Evolutionary conservation across 345 rosid genomes (phyloP).

Genomic region (Clarkia xantiana): DNA sequence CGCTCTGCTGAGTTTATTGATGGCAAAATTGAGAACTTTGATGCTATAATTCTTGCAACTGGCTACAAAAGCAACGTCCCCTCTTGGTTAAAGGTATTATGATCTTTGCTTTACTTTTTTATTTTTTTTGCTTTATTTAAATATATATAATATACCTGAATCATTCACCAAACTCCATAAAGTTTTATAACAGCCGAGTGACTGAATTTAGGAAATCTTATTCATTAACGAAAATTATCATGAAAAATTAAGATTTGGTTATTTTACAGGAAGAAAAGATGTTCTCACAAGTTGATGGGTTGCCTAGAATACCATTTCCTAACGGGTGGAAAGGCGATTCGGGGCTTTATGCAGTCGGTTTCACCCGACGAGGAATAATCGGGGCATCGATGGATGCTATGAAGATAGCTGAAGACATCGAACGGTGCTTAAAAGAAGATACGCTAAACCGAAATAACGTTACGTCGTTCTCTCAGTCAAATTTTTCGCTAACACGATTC

Average conservation of each 20-base stretch:
- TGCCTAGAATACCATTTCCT: constrained; percentile 58
- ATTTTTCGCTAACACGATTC: constrained; percentile 10
- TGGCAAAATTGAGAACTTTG: constrained; percentile 47
- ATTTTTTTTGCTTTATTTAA: neutral
- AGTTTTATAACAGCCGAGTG: no score
- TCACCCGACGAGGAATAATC: constrained; percentile 66
- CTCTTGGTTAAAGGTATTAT: constrained; percentile 75
- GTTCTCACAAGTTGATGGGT: constrained; percentile 73
- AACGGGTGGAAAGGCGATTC: constrained; percentile 90
- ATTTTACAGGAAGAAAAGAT: constrained; percentile 53
- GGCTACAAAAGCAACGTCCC: constrained; percentile 94
- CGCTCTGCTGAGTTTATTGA: constrained; percentile 49
- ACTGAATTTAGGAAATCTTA: no score
- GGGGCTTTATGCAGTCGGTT: constrained; percentile 89
- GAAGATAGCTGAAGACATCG: constrained; percentile 57
- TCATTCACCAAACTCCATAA: no score
- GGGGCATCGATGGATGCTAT: constrained; percentile 83
- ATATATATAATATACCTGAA: neutral
- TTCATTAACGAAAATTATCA: no score
- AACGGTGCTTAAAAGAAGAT: constrained; percentile 27
- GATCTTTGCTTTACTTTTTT: neutral
- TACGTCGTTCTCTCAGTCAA: constrained; percentile 9
- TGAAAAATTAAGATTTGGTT: no score
- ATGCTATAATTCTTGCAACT: constrained; percentile 77
- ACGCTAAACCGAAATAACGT: constrained; percentile 12